Base-by-base conservation (phyloP, 2,329 filamentous ascomycete genomes). In the Pyricularia grisea region DNA sequence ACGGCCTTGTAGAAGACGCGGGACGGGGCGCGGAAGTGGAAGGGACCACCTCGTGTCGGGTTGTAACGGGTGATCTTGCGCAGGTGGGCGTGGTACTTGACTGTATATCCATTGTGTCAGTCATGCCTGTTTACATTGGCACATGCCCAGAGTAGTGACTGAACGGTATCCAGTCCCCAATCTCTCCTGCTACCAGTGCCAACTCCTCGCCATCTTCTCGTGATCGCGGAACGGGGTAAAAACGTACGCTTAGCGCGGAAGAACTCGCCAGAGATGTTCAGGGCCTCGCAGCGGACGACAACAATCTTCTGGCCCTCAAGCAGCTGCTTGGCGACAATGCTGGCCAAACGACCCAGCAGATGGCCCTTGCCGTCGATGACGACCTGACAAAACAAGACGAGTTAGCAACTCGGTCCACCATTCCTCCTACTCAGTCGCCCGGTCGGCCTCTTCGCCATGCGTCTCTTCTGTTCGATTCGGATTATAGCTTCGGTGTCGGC, bases 251-350 rank as follows among this genome's bases (percentile, higher is more conserved):
- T 99, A 77, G 94, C 90, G 84, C 95, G 93, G 92, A 99, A 99
- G 92, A 99, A 99, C 88, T 98, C 95, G 87, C 95, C 95, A 77
- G 95, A 99, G 89, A 99, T 99, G 91, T 99, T 99, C 84, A 99
- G 90, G 79, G 93, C 93, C 87, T 99, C 95, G 86, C 92, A 96
- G 88, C 95, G 93, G 82, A 99, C 95, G 78, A 99, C 87, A 79
- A 98, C 94, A 82, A 99, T 96, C 92, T 98, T 98, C 88, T 98
- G 94, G 82, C 94, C 94, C 85, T 90, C 96, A 78, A 98, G 92
- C 80, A 98, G 90, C 88, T 98, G 94, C 92, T 98, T 98, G 83
- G 94, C 94, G 80, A 98, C 93, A 81, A 93, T 97, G 83, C 90
- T 93, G 86, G 94, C 94, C 83, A 99, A 90, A 84, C 95, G 94